phyloP scores from a whole-genome alignment of 768 basidiomycete species.

The Inosperma sp. region DNA sequence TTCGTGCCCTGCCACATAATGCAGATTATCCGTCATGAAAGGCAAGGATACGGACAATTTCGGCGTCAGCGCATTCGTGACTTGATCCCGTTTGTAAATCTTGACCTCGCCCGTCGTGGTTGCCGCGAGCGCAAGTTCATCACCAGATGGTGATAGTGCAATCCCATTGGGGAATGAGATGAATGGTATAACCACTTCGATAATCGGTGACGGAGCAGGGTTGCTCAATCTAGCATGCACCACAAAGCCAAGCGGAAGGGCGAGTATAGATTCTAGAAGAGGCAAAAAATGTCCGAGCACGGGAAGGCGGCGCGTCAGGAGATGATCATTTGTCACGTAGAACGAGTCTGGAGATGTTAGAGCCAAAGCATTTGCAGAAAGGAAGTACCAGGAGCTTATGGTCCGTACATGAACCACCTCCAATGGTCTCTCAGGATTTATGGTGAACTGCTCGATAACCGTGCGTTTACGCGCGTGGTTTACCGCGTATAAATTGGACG shows the following conservation, averaged over 20 bases:
- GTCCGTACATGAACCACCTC: constrained; percentile 56
- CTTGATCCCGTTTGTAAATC: constrained; percentile 48
- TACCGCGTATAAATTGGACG: constrained; percentile 58
- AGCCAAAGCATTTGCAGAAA: constrained; percentile 64
- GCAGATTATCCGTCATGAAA: constrained; percentile 59
- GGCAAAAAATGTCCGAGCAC: constrained; percentile 48
- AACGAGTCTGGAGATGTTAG: constrained; percentile 63
- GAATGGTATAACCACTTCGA: constrained; percentile 41
- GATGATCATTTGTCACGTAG: constrained; percentile 71
- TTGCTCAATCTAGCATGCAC: constrained; percentile 47
- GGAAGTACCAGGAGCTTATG: constrained; percentile 51
- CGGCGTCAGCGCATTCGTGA: constrained; percentile 40
- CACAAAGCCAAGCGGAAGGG: constrained; percentile 56
- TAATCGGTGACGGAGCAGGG: constrained; percentile 20
- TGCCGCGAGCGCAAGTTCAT: constrained; percentile 53
- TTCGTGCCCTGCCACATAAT: constrained; percentile 39
- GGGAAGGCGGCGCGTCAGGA: constrained; percentile 58
- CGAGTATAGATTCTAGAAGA: constrained; percentile 50
- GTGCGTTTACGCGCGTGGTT: constrained; percentile 63
- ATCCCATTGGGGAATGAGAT: constrained; percentile 69
- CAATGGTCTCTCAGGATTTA: constrained; percentile 42
- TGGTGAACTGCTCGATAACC: constrained; percentile 62
- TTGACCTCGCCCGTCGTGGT: constrained; percentile 44
- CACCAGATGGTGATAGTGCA: constrained; percentile 48
- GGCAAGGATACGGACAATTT: constrained; percentile 45